A percentile compares a stretch with the other conserved stretches of the same genome.
These are phyloP conservation scores for Mycogone perniciosa DNA, from an alignment of 2,329 filamentous ascomycete species.

Conservation along the genomic window DNA sequence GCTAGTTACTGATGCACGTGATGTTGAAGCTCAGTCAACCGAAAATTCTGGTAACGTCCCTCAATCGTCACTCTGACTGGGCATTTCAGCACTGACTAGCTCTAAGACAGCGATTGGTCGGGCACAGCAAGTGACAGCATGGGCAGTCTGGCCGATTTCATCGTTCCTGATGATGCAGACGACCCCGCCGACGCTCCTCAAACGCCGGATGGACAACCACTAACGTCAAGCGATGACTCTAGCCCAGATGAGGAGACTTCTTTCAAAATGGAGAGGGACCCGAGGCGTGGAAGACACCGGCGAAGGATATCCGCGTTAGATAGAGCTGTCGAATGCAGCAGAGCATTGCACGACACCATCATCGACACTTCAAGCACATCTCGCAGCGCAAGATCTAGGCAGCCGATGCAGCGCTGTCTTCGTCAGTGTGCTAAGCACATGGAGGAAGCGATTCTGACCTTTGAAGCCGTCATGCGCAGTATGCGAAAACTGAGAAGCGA, in stretches of 20 bases:
- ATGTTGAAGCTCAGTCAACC: neutral
- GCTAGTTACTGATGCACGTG: neutral
- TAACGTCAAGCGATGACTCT: neutral
- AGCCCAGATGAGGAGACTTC: neutral
- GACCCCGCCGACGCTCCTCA: neutral
- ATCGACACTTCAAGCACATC: too few relatives aligned
- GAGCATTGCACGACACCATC: neutral
- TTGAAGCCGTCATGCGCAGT: too few relatives aligned
- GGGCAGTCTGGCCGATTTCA: neutral
- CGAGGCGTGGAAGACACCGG: neutral
- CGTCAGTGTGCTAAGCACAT: too few relatives aligned
- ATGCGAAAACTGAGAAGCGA: too few relatives aligned
- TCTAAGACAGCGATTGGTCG: too few relatives aligned
- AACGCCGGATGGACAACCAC: neutral
- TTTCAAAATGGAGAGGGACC: neutral
- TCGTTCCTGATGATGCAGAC: neutral
- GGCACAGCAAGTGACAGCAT: neutral
- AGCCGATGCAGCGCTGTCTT: too few relatives aligned
- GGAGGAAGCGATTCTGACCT: too few relatives aligned
- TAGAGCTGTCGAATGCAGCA: neutral
- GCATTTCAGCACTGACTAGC: too few relatives aligned
- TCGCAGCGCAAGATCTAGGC: too few relatives aligned
- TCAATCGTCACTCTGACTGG: too few relatives aligned
- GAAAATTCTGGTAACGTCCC: neutral
- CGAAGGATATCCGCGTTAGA: neutral